These are phyloP conservation scores for Fomitopsis palustris DNA, from an alignment of 1,284 basidiomycete genomes.

Conservation along the genomic window DNA sequence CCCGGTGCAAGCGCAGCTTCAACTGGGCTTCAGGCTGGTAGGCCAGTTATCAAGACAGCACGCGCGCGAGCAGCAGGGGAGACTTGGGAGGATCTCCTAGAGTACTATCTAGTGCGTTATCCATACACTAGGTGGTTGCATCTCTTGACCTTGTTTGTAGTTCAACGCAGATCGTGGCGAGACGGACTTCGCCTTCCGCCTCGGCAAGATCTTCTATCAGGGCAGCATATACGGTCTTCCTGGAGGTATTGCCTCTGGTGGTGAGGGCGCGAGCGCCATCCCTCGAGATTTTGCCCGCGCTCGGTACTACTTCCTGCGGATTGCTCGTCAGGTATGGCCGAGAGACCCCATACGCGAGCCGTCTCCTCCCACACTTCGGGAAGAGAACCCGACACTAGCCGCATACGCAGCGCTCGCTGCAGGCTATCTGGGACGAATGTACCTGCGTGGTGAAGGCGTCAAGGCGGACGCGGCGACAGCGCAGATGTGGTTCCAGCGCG, in stretches of 20 bases:
- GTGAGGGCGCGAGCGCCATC: constrained; percentile 83
- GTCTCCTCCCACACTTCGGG: constrained; percentile 37
- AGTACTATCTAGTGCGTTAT: constrained; percentile 80
- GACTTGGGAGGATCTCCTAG: constrained; percentile 89
- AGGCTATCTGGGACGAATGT: constrained; percentile 90
- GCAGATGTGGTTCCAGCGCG: constrained; percentile 93
- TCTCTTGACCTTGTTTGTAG: constrained; percentile 33
- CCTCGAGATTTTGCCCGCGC: constrained; percentile 75
- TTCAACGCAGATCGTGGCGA: constrained; percentile 92
- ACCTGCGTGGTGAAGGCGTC: constrained; percentile 90
- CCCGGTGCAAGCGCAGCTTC: constrained; percentile 90
- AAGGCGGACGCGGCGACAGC: constrained; percentile 75
- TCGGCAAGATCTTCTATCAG: constrained; percentile 93
- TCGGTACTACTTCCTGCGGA: constrained; percentile 75
- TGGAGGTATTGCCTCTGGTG: constrained; percentile 80
- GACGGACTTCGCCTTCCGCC: constrained; percentile 78
- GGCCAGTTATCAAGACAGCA: constrained; percentile 82
- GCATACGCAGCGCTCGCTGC: constrained; percentile 78
- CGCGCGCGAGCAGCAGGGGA: constrained; percentile 81
- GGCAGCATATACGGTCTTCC: constrained; percentile 77
- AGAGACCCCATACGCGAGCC: constrained; percentile 57
- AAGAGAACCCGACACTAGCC: constrained; percentile 55
- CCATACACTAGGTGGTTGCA: neutral
- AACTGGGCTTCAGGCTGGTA: constrained; percentile 68
- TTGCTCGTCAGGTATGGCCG: constrained; percentile 83